Conservation (phyloP, 805 yeast genomes). For the Clavispora phyllophila region DNA sequence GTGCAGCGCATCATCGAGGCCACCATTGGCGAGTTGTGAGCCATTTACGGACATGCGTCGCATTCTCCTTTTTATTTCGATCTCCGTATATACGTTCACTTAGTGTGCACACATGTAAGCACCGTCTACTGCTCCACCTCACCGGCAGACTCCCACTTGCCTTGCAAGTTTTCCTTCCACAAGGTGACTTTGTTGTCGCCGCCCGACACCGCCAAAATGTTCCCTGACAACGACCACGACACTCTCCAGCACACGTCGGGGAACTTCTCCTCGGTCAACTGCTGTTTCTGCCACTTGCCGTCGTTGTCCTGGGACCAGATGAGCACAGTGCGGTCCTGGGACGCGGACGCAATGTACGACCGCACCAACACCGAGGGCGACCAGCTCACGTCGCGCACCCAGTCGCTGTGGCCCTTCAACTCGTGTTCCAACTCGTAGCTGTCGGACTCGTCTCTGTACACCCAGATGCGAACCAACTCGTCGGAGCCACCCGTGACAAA, state of each 20-base stretch:
- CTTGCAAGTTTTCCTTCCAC: slow-evolving; percentile 92
- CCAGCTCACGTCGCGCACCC: slow-evolving; percentile 99
- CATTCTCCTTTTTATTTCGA: background rate
- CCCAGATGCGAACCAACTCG: slow-evolving; percentile 90
- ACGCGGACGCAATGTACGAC: slow-evolving; percentile 91
- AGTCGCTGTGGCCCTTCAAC: slow-evolving; percentile 88
- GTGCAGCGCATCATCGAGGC: slow-evolving; percentile 66
- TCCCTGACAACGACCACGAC: slow-evolving; percentile 95
- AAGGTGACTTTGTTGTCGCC: slow-evolving; percentile 94
- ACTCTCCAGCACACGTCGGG: slow-evolving; percentile 99
- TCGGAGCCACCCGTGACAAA: slow-evolving; percentile 96
- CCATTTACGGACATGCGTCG: too few species aligned
- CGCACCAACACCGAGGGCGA: slow-evolving; percentile 84
- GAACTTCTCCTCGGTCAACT: slow-evolving; percentile 72
- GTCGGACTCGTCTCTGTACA: slow-evolving; percentile 48
- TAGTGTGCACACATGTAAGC: background rate
- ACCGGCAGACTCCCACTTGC: slow-evolving; percentile 97
- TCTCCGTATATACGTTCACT: background rate
- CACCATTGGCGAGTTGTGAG: slow-evolving; percentile 45
- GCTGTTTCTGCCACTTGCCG: slow-evolving; percentile 76
- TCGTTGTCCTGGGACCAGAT: slow-evolving; percentile 86
- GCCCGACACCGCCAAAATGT: slow-evolving; percentile 89
- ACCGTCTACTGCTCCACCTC: slow-evolving; percentile 72
- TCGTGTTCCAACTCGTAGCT: slow-evolving; percentile 69
- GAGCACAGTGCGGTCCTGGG: slow-evolving; percentile 91